These are phyloP conservation scores for Dendrobium chrysotoxum DNA, from an alignment of 106 monocot genomes.

Conservation along the genomic window DNA sequence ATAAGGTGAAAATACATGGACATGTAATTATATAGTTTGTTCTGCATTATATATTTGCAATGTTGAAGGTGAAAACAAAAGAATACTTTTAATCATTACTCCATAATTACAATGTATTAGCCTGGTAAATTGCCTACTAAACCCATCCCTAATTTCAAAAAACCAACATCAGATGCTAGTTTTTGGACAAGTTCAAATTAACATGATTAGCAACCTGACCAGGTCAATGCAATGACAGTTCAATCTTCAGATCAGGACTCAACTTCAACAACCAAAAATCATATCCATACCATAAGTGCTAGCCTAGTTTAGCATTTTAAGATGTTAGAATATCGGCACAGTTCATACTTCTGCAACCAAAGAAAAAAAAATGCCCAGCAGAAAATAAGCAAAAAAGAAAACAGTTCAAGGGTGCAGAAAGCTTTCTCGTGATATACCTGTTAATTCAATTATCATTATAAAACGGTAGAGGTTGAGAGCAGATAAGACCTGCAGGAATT, in stretches of 20 bases:
- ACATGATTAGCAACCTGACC: neutral
- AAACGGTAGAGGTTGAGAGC: slow-evolving; percentile 91
- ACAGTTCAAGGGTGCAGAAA: neutral
- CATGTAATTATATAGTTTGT: neutral
- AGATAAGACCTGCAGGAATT: slow-evolving; percentile 60
- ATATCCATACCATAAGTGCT: neutral
- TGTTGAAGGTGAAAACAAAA: neutral
- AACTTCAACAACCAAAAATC: neutral
- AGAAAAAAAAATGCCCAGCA: neutral
- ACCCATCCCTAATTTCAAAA: neutral
- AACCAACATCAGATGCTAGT: neutral
- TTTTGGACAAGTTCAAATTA: no score
- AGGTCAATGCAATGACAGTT: neutral
- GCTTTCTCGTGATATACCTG: slow-evolving; percentile 32
- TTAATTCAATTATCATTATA: slow-evolving; percentile 62
- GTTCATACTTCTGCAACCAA: neutral
- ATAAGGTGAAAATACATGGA: no score
- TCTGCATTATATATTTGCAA: neutral
- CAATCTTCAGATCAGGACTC: neutral
- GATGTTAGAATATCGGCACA: neutral
- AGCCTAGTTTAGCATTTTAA: neutral
- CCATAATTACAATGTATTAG: neutral
- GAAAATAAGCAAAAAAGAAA: neutral
- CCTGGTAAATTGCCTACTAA: neutral
- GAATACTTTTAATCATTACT: neutral